Percentiles rank a stretch among this genome's conserved stretches.
Conservation (phyloP, 352 stramenopile species). For the Globisporangium emineosum region DNA sequence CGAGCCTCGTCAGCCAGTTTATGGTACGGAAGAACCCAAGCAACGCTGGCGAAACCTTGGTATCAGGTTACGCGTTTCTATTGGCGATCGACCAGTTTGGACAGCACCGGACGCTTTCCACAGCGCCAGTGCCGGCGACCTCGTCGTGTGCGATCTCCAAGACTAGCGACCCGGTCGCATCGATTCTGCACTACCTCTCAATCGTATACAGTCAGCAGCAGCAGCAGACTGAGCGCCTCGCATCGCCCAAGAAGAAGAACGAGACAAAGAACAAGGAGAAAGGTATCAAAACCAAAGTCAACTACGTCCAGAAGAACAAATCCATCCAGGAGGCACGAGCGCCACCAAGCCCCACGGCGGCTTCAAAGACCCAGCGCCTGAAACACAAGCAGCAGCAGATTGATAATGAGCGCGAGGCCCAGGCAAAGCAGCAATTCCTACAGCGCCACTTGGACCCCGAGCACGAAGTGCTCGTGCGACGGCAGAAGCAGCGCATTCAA, state of each 20-base stretch:
- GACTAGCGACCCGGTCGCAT: constrained; percentile 26
- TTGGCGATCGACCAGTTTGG: constrained; percentile 35
- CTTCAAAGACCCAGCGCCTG: neutral
- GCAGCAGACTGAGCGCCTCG: neutral
- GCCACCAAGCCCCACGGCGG: neutral
- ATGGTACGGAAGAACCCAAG: neutral
- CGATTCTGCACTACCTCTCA: constrained; percentile 53
- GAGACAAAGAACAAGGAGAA: neutral
- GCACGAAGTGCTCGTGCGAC: constrained; percentile 26
- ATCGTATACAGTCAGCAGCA: constrained; percentile 31
- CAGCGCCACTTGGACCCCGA: constrained; percentile 12
- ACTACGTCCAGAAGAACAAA: constrained; percentile 11
- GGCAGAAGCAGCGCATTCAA: constrained; percentile 51
- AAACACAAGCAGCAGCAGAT: neutral
- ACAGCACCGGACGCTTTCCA: constrained; percentile 26
- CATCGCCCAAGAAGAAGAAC: constrained; percentile 1
- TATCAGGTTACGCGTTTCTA: constrained; percentile 39
- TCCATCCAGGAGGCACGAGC: neutral
- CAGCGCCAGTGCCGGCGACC: constrained; percentile 6
- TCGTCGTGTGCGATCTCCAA: constrained; percentile 25
- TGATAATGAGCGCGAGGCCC: neutral
- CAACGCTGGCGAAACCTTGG: neutral
- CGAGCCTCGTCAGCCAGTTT: constrained; percentile 26
- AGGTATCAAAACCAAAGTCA: neutral
- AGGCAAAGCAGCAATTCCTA: constrained; percentile 9